Evolutionary conservation across 345 rosid species (phyloP).

Genomic region (Murraya paniculata): DNA sequence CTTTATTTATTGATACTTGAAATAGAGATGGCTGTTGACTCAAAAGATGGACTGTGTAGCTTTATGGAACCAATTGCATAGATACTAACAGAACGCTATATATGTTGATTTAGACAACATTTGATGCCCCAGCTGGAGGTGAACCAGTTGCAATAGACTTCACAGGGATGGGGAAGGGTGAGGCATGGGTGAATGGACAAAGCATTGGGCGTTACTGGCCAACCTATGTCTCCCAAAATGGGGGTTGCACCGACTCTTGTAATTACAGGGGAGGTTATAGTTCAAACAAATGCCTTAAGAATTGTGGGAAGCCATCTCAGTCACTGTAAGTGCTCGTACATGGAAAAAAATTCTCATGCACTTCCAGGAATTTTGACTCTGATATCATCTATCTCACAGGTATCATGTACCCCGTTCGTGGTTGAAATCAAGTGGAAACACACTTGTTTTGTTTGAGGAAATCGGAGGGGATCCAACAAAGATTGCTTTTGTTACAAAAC

Average conservation of each 20-base stretch:
- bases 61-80: constrained; percentile 1
- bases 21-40: neutral
- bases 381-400: constrained; percentile 34
- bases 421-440: constrained; percentile 68
- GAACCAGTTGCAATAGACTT: constrained; percentile 83
- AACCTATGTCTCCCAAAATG: constrained; percentile 38
- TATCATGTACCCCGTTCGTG: constrained; percentile 94
- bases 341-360: neutral
- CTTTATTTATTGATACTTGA: neutral
- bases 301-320: constrained; percentile 89
- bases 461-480: constrained; percentile 82
- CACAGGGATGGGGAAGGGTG: constrained; percentile 88
- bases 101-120: constrained; percentile 50
- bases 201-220: constrained; percentile 99
- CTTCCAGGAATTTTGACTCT: constrained; percentile 11
- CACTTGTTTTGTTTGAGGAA: constrained; percentile 83
- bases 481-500: constrained; percentile 54
- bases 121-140: constrained; percentile 65
- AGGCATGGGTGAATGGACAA: constrained; percentile 96
- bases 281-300: constrained; percentile 73
- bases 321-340: constrained; percentile 54
- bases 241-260: constrained; percentile 70
- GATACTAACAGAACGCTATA: constrained; percentile 4
- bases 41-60: neutral
- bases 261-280: constrained; percentile 69